These are phyloP conservation scores for Ichthyophthirius multifiliis DNA, from an alignment of 169 alveolate genomes.

Conservation along the genomic window DNA sequence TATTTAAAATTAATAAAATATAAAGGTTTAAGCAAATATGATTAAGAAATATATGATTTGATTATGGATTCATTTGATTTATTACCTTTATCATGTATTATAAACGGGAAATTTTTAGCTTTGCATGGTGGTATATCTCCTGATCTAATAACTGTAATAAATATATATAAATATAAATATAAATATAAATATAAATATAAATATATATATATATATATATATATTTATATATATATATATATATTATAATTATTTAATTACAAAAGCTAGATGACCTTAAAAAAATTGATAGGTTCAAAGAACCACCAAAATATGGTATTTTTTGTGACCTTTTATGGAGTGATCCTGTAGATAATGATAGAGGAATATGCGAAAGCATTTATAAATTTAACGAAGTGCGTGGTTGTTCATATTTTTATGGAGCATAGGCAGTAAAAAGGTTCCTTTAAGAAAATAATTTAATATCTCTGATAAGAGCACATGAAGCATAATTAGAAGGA, in stretches of 20 bases:
- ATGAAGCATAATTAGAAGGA: constrained; percentile 71
- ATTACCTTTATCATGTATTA: constrained; percentile 56
- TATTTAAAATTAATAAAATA: background rate
- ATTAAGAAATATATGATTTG: constrained; percentile 53
- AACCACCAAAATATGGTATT: constrained; percentile 69
- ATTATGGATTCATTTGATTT: constrained; percentile 64
- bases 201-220: background rate
- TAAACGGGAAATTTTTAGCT: constrained; percentile 59
- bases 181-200: background rate
- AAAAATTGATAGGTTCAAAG: constrained; percentile 57
- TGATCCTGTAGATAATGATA: constrained; percentile 73
- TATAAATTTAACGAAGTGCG: constrained; percentile 58
- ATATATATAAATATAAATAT: too few species aligned
- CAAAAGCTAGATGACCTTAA: constrained; percentile 21
- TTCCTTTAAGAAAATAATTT: constrained; percentile 55
- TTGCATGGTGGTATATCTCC: constrained; percentile 83
- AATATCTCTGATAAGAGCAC: constrained; percentile 73
- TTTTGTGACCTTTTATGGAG: constrained; percentile 80
- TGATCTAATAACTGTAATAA: constrained; percentile 48
- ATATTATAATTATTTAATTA: background rate
- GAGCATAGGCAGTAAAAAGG: constrained; percentile 55
- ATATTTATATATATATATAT: background rate
- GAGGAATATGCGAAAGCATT: constrained; percentile 35
- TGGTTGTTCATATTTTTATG: constrained; percentile 77
- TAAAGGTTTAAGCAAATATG: constrained; percentile 48